Evolutionary conservation across 106 monocot species (phyloP), one percentile per base, ranked within the genome.

Genomic region (Agapanthus africanus): DNA sequence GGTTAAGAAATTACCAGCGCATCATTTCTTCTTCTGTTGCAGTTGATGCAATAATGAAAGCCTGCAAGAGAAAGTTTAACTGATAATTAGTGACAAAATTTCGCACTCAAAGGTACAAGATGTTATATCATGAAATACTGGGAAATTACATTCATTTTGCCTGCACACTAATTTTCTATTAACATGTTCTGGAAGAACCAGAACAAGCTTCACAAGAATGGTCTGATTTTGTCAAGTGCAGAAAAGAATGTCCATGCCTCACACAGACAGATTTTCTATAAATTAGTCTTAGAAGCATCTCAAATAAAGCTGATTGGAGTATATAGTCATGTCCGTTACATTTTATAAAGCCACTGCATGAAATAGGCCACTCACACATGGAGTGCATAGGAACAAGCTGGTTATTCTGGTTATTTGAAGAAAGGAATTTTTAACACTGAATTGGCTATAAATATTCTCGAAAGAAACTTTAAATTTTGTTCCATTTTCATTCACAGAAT

Each of bases 41-140:
- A 65, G 95, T 97, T 22, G 95, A 95, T 72, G 95, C 95, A 80
- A 95, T 91, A 65, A 95, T 95, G 64, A 91, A 95, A 77, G 95
- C 95, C 95, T 95, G 83, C 28, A 40, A 56, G 28, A 37, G 39
- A 8, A 64, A 64, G 4, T 39, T 38, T n/a, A 0, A 9, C 10
- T 22, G 38, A 39, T 39, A 64, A 37, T 39, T 35, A 64, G 10
- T 39, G n/a, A 2, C 11, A 14, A 27, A 30, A n/a, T 31, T 8
- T 2, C 56, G 31, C 19, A 2, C 27, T 28, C 9, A 57, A 13
- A 11, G 0, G 4, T 0, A 19, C 31, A 57, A 57, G 11, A 28
- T 28, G 31, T 57, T 30, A 15, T 57, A n/a, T n/a, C 4, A 31
- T 30, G 14, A 57, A 30, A 11, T 57, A 57, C 56, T 25, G 3